Base-by-base conservation (phyloP, 164 flowering plant genomes). In the Dillenia turbinata region DNA sequence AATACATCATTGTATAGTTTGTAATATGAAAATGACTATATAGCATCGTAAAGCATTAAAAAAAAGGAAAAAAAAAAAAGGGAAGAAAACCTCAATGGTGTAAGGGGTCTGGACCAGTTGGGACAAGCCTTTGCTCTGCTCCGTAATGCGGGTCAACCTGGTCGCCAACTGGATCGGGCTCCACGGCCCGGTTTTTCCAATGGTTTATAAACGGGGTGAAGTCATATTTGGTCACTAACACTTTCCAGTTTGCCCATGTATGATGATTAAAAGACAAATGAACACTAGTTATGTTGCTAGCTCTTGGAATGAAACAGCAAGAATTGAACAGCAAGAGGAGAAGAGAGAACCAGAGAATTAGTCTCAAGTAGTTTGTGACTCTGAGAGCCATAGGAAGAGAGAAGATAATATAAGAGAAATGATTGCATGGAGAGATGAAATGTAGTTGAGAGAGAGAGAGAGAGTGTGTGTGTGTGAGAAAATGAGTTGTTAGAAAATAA, bases 101-200 rank as follows among this genome's bases (percentile, higher is more conserved):
- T 67, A 85, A 71, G 2, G 90, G 90, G 66, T 85, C 83, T 14
- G 90, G 90, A 61, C 90, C 90, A 2, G 83, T 77, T 2, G 90
- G 90, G 16, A 85, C 88, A 40, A 78, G 71, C 17, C 90, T 71
- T 62, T 81, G 81, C 6, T 83, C 83, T 9, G 61, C 75, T 2
- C 83, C 85, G 49, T 75, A 83, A 11, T 75, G 71, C 1, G 83
- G 84, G 53, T 83, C 90, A 26, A 79, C 74, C 63, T 78, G 79
- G 12, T 24, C 17, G 22, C 45, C 77, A 2, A 50, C 19, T 4
- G 78, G 69, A 14, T 43, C 66, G 2, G 55, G 60, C 1, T 44
- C 47, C 4, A 58, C 66, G 22, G 54, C 52, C 47, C 43, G 75
- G 53, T 57, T 66, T 15, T 63, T 68, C 5, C 62, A 70, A 7